Evolutionary conservation across 176 grass and related monocot species (phyloP).

Genomic region (Sorghum bicolor): Sorghum_bicolor_NCBIv3 NC_012870.2:59390501-59391000

Average conservation of each 20-base stretch:
- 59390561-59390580: slow-evolving; percentile 8
- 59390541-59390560: slow-evolving; percentile 92
- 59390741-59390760: slow-evolving; percentile 92
- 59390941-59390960: not conserved
- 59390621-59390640: not conserved
- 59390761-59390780: slow-evolving; percentile 90
- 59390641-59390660: slow-evolving; percentile 65
- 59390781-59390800: slow-evolving; percentile 12
- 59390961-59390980: not conserved
- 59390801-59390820: slow-evolving; percentile 21
- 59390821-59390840: not conserved
- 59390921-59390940: not conserved
- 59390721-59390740: slow-evolving; percentile 85
- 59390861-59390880: slow-evolving; percentile 12
- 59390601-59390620: slow-evolving; percentile 24
- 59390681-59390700: slow-evolving; percentile 72
- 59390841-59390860: not conserved
- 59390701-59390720: slow-evolving; percentile 69
- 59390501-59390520: slow-evolving; percentile 82
- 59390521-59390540: slow-evolving; percentile 89
- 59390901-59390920: not conserved
- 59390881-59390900: not conserved
- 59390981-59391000: not conserved
- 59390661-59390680: slow-evolving; percentile 80
- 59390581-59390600: slow-evolving; percentile 6